Evolutionary conservation across 352 stramenopile species (phyloP).

Genomic region (Phytophthora palmivora): DNA sequence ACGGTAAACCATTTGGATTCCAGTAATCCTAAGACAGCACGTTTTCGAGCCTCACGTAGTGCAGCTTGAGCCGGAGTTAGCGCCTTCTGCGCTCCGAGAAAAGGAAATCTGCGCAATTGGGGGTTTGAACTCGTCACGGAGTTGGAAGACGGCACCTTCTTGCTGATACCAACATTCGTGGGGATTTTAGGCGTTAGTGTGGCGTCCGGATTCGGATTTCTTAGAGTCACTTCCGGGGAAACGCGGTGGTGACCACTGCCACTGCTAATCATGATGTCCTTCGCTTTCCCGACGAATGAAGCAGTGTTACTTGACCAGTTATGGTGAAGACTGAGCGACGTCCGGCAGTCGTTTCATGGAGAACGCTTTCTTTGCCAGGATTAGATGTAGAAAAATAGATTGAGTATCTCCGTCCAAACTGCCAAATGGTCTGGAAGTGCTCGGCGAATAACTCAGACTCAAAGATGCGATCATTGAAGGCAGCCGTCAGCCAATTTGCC

Average conservation of each 20-base stretch:
- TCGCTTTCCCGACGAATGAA: neutral
- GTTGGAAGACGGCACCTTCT: conserved; percentile 20
- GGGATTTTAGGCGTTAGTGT: conserved; percentile 70
- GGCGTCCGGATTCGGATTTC: conserved; percentile 64
- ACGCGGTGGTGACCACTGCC: conserved; percentile 60
- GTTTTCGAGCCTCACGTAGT: conserved; percentile 45
- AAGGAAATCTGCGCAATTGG: conserved; percentile 22
- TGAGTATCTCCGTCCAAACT: neutral
- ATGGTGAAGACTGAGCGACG: conserved; percentile 18
- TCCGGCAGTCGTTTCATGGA: conserved; percentile 16
- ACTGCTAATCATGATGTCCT: conserved; percentile 23
- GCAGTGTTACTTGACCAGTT: neutral
- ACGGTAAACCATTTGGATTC: conserved; percentile 81
- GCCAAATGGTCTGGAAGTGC: no score
- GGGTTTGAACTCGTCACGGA: conserved; percentile 7
- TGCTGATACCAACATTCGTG: conserved; percentile 46
- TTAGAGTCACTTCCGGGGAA: conserved; percentile 75
- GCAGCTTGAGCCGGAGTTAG: conserved; percentile 50
- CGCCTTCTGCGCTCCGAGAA: conserved; percentile 18
- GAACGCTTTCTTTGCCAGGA: conserved; percentile 21
- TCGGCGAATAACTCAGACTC: no score
- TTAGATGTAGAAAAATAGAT: conserved; percentile 9
- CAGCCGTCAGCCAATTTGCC: no score
- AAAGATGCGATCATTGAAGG: no score
- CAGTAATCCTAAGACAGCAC: conserved; percentile 54